These are phyloP conservation scores for Cyberlindnera veronae DNA, from an alignment of 805 yeast species.

Conservation along the genomic window DNA sequence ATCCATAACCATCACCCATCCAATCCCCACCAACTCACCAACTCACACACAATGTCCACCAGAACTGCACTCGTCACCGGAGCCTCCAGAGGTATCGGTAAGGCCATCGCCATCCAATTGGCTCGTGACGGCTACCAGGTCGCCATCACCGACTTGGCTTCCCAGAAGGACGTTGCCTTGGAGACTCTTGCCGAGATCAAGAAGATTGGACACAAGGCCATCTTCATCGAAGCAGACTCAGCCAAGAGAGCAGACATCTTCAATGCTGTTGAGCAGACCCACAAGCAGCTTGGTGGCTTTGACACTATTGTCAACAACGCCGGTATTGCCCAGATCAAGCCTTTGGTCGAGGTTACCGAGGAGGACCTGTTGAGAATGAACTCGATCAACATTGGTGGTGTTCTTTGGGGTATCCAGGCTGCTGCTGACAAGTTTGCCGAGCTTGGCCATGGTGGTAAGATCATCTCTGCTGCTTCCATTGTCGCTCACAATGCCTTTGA, in stretches of 20 bases:
- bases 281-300: conserved; percentile 31
- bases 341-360: conserved; percentile 28
- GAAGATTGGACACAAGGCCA: conserved; percentile 19
- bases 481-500: conserved; percentile 32
- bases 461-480: conserved; percentile 37
- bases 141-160: conserved; percentile 28
- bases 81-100: conserved; percentile 88
- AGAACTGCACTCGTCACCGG: conserved; percentile 75
- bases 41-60: conserved; percentile 3
- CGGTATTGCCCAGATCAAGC: conserved; percentile 30
- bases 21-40: no score
- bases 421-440: conserved; percentile 29
- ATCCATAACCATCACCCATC: no score
- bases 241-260: conserved; percentile 24
- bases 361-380: conserved; percentile 26
- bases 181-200: conserved; percentile 24
- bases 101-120: conserved; percentile 73
- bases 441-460: conserved; percentile 33
- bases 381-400: conserved; percentile 32
- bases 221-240: conserved; percentile 29
- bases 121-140: conserved; percentile 64
- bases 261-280: conserved; percentile 28
- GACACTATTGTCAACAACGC: conserved; percentile 38
- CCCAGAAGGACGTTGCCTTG: conserved; percentile 23
- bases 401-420: conserved; percentile 34